Conservation (phyloP, 176 grass and related monocot genomes). For the Urochloa ruziziensis region DNA sequence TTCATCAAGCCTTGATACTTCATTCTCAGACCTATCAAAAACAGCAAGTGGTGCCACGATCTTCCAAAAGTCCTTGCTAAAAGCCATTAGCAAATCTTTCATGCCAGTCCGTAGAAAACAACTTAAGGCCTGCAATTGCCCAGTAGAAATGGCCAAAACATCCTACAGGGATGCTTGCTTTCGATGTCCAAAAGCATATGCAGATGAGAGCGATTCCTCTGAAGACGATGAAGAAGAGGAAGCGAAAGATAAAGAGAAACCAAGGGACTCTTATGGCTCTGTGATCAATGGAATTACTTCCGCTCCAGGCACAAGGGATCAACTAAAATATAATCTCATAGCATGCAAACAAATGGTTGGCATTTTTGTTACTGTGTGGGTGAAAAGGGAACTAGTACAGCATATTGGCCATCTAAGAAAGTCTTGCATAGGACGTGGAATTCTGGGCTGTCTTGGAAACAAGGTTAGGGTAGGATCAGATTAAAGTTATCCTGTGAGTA, state of each 20-base stretch:
- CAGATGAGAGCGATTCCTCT: slow-evolving; percentile 48
- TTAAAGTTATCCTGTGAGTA: slow-evolving; percentile 16
- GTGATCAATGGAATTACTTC: slow-evolving; percentile 31
- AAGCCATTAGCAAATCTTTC: slow-evolving; percentile 79
- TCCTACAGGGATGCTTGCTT: slow-evolving; percentile 83
- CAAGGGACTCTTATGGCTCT: slow-evolving; percentile 45
- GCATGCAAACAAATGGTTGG: slow-evolving; percentile 95
- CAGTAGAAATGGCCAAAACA: slow-evolving; percentile 56
- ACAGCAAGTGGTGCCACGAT: slow-evolving; percentile 58
- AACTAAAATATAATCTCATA: slow-evolving; percentile 82
- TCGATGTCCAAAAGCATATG: slow-evolving; percentile 48
- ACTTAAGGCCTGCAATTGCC: slow-evolving; percentile 77
- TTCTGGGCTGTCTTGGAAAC: slow-evolving; percentile 90
- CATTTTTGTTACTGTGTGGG: slow-evolving; percentile 87
- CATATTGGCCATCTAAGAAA: slow-evolving; percentile 75
- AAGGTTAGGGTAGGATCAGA: slow-evolving; percentile 57
- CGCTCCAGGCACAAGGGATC: slow-evolving; percentile 37
- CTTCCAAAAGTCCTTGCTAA: slow-evolving; percentile 77
- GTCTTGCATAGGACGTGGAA: slow-evolving; percentile 75
- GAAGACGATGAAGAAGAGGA: slow-evolving; percentile 63
- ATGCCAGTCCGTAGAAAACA: slow-evolving; percentile 61
- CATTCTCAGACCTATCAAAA: slow-evolving; percentile 59
- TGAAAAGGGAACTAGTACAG: slow-evolving; percentile 69
- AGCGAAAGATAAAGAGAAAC: slow-evolving; percentile 46
- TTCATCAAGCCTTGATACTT: slow-evolving; percentile 47